Evolutionary conservation across 2,329 filamentous ascomycete genomes (phyloP).

Genomic region (Fusarium pininemorale): DNA sequence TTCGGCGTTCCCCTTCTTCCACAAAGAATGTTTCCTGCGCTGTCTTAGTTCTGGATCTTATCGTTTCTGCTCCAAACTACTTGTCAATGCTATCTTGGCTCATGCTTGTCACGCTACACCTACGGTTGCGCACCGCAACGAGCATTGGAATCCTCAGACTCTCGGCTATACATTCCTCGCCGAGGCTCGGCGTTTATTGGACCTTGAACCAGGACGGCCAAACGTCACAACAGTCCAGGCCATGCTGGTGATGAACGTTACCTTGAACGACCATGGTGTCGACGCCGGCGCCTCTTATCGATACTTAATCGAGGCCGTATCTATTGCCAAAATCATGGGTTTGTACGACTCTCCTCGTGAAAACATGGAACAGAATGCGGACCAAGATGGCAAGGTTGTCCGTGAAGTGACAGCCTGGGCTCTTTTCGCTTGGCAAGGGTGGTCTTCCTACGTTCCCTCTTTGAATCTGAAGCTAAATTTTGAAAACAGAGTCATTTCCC

Average conservation of each 20-base stretch:
- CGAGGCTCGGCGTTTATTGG: background rate
- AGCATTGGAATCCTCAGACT: background rate
- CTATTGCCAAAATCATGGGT: background rate
- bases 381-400: background rate
- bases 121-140: background rate
- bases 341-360: background rate
- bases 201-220: background rate
- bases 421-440: background rate
- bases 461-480: background rate
- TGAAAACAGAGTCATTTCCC: background rate
- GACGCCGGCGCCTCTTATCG: background rate
- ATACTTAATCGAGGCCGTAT: background rate
- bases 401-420: background rate
- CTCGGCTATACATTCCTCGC: background rate
- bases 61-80: background rate
- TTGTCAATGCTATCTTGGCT: background rate
- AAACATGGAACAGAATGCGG: background rate
- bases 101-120: background rate
- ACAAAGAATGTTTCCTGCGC: background rate
- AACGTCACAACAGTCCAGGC: background rate
- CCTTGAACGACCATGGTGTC: background rate
- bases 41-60: background rate
- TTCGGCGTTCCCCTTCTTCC: background rate
- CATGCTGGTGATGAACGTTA: background rate
- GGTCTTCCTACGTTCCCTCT: background rate